Percentiles rank a stretch among this genome's conserved stretches.
Evolutionary conservation across 306 rosid species (phyloP).

Genomic region (Alnus glutinosa): DNA sequence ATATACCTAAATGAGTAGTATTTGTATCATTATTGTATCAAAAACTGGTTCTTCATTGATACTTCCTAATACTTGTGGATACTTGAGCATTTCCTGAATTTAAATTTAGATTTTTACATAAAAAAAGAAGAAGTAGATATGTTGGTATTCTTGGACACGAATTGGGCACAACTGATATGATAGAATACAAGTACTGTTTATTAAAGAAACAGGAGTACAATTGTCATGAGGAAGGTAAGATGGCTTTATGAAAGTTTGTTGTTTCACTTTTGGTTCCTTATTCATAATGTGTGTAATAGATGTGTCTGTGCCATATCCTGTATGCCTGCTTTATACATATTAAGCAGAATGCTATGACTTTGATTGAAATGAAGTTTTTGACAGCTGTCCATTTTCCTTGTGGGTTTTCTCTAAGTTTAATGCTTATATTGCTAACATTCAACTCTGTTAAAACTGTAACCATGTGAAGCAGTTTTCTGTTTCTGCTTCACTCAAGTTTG

Average conservation of each 20-base stretch:
- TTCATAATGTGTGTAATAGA: neutral
- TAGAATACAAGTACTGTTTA: neutral
- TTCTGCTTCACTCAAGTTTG: neutral
- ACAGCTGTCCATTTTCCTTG: neutral
- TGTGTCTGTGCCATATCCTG: neutral
- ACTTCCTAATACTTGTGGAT: neutral
- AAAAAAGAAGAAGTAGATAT: neutral
- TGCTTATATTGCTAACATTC: neutral
- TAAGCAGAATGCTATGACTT: neutral
- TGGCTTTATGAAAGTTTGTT: neutral
- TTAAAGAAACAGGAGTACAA: neutral
- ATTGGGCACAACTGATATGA: neutral
- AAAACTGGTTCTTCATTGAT: neutral
- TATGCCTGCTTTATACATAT: neutral
- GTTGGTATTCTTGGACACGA: neutral
- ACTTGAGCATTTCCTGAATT: neutral
- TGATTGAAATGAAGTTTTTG: neutral
- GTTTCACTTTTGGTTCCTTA: neutral
- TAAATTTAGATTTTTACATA: neutral
- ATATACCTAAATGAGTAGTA: conserved; percentile 2
- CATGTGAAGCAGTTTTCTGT: conserved; percentile 2
- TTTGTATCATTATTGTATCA: neutral
- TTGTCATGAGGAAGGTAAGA: neutral
- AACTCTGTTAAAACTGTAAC: neutral
- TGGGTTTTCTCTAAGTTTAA: neutral